A percentile compares a stretch with the other conserved stretches of the same genome.
phyloP scores from a whole-genome alignment of 495 filamentous ascomycete genomes.

The Bryoglossum gracile region DNA sequence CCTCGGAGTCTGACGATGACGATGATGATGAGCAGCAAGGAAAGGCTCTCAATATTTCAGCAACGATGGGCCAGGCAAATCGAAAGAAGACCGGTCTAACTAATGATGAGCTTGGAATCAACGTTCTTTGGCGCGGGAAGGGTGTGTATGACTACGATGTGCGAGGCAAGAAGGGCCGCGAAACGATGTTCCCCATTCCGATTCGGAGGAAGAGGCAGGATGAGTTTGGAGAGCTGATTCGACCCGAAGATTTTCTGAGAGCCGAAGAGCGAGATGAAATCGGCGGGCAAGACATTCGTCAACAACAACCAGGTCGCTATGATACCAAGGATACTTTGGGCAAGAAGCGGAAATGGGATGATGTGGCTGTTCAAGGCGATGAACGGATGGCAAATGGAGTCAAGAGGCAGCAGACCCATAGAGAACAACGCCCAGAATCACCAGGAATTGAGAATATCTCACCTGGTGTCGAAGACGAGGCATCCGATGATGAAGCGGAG shows the following conservation, averaged over 20 bases:
- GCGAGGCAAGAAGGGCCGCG: conserved; percentile 84
- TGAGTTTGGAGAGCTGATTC: conserved; percentile 88
- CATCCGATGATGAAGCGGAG: conserved; percentile 45
- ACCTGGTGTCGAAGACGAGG: conserved; percentile 36
- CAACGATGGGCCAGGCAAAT: conserved; percentile 70
- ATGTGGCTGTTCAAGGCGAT: conserved; percentile 41
- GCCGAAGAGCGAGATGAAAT: conserved; percentile 87
- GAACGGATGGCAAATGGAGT: conserved; percentile 30
- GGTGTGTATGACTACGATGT: conserved; percentile 89
- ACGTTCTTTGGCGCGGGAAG: conserved; percentile 80
- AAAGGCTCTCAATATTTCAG: conserved; percentile 80
- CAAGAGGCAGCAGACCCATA: conserved; percentile 36
- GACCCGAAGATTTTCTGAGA: conserved; percentile 88
- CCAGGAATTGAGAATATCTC: conserved; percentile 22
- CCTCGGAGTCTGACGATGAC: conserved; percentile 77
- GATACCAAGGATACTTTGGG: conserved; percentile 61
- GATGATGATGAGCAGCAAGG: conserved; percentile 89
- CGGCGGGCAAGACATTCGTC: conserved; percentile 50
- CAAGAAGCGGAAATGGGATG: conserved; percentile 91
- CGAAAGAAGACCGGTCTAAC: conserved; percentile 73
- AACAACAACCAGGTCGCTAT: conserved; percentile 31
- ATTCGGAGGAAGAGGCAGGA: conserved; percentile 72
- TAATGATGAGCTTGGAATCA: conserved; percentile 84
- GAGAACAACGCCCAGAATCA: conserved; percentile 3
- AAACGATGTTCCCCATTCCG: conserved; percentile 87